Base-by-base conservation (phyloP, 2,329 filamentous ascomycete species). In the Graphiopsis chlorocephala region DNA sequence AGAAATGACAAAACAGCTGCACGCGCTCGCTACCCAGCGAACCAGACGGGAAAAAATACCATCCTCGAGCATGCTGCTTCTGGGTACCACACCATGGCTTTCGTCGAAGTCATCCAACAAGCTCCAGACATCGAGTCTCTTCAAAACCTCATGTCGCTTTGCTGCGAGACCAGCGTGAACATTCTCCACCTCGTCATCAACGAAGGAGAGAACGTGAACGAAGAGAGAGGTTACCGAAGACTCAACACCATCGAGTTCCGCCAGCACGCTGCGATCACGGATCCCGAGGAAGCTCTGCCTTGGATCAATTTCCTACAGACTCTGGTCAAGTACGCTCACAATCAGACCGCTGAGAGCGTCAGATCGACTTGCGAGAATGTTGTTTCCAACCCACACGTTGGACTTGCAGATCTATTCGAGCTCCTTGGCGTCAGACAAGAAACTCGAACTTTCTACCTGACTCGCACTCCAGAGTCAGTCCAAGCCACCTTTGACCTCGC, bases 231-330 rank as follows among this genome's bases (percentile, higher is more conserved):
- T 3, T 29, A 28, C n/a, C 50, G 26, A 20, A 17, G 26, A 20
- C 50, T 29, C 31, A 58, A 58, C 11, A 76, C 74, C 1, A 72
- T 76, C 48, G 72, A 73, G 64, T 76, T 77, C 68, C 67, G 72
- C 7, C 73, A 76, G 42, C 74, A 76, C 47, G 57, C 63, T 20
- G 72, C 69, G 1, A 10, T 58, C 23, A 45, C 35, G 14, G 12
- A 20, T 28, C 33, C 55, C 33, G 11, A n/a, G 10, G 55, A 58
- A 12, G 20, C 55, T 45, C 35, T 58, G 2, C 31, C 55, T 23
- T 58, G 55, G 55, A 29, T 58, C 23, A 17, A 45, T 17, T 58
- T 58, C 25, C 11, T 45, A 25, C 31, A 38, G 4, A 29, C 55
- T 11, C 35, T 58, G 7, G 55, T 58, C 20, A 38, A 29, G 14